Conservation (phyloP, 352 stramenopile species). For the Pseudoperonospora humuli region DNA sequence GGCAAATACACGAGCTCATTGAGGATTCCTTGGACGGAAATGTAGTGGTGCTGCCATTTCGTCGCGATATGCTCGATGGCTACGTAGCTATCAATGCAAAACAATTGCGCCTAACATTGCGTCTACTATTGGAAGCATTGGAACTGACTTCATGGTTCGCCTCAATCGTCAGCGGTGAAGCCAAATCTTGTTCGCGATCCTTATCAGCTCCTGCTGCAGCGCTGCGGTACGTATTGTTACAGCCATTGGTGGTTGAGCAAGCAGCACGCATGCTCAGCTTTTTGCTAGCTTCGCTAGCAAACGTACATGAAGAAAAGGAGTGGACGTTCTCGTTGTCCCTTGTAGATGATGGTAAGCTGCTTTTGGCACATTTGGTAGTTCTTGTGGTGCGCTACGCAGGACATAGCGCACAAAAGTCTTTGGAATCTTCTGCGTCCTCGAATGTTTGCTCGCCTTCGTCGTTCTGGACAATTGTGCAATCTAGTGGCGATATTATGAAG, state of each 20-base stretch:
- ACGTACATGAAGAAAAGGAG: constrained; percentile 30
- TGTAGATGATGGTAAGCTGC: constrained; percentile 42
- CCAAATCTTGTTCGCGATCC: constrained; percentile 17
- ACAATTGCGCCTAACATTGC: constrained; percentile 53
- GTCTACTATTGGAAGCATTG: constrained; percentile 52
- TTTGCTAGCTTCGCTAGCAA: constrained; percentile 36
- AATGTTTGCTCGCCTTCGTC: constrained; percentile 38
- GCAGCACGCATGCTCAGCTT: constrained; percentile 58
- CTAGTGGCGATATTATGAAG: constrained; percentile 38
- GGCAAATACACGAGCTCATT: constrained; percentile 56
- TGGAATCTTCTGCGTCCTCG: constrained; percentile 3
- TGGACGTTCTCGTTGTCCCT: constrained; percentile 49
- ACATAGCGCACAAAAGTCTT: constrained; percentile 9
- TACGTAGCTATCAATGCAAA: constrained; percentile 70
- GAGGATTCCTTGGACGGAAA: constrained; percentile 30
- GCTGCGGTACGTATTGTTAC: constrained; percentile 32
- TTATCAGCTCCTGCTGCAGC: constrained; percentile 10
- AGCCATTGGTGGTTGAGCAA: constrained; percentile 54
- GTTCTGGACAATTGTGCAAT: constrained; percentile 53
- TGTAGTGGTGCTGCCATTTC: constrained; percentile 36
- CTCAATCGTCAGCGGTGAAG: constrained; percentile 34
- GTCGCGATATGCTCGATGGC: constrained; percentile 45
- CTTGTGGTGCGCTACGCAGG: constrained; percentile 52
- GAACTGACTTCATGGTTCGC: constrained; percentile 60
- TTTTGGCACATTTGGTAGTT: constrained; percentile 54